Percentiles rank a stretch among this genome's conserved stretches.
Conservation (phyloP, 495 filamentous ascomycete genomes). For the Copromyces sp. region DNA sequence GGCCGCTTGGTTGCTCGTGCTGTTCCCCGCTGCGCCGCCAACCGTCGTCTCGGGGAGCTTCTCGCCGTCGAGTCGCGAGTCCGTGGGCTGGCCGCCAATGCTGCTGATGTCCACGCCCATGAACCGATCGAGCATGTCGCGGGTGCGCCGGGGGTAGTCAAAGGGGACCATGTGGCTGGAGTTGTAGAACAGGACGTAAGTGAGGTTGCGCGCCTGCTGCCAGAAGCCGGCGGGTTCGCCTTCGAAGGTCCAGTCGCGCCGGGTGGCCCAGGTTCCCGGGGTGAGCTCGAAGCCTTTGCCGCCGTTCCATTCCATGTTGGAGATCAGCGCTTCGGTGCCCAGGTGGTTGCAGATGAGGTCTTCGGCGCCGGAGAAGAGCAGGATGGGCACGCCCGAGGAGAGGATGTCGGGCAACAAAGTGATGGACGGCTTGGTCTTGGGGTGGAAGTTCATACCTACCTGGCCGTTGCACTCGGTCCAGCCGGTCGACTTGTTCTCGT, state of each 20-base stretch:
- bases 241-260: constrained; percentile 91
- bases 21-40: constrained; percentile 55
- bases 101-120: constrained; percentile 85
- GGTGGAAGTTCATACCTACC: constrained; percentile 60
- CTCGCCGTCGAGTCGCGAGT: constrained; percentile 83
- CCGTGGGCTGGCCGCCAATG: constrained; percentile 77
- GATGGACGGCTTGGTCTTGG: constrained; percentile 63
- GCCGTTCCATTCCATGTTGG: constrained; percentile 85
- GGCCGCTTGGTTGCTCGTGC: constrained; percentile 66
- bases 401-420: constrained; percentile 68
- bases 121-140: constrained; percentile 97
- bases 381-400: constrained; percentile 53
- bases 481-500: constrained; percentile 66
- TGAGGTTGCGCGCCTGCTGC: constrained; percentile 88
- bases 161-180: constrained; percentile 96
- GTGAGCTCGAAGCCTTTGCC: constrained; percentile 84
- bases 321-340: constrained; percentile 84
- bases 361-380: constrained; percentile 88
- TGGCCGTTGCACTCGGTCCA: constrained; percentile 84
- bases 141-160: constrained; percentile 73
- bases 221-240: constrained; percentile 83
- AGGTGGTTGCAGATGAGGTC: constrained; percentile 97
- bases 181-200: constrained; percentile 93
- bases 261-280: constrained; percentile 83
- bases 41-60: constrained; percentile 78